Conservation (phyloP, 257 asterid species). For the Plantago major region DNA sequence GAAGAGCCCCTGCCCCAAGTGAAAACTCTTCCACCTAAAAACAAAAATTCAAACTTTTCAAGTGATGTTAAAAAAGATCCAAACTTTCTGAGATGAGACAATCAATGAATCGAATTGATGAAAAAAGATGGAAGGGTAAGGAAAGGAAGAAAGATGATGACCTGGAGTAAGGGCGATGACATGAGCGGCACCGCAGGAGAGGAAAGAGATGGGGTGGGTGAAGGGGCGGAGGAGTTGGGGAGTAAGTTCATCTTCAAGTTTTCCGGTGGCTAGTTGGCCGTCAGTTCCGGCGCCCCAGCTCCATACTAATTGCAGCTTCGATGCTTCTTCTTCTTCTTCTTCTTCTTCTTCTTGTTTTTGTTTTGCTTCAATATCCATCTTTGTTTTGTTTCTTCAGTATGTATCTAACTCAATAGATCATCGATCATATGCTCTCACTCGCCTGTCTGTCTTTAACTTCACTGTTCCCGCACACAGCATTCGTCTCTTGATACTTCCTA, state of each 20-base stretch:
- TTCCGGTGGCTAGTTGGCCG: constrained; percentile 73
- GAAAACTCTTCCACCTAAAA: constrained; percentile 71
- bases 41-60: background rate
- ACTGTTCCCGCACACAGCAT: too few relatives aligned
- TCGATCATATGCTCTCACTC: too few relatives aligned
- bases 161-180: constrained; percentile 69
- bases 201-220: constrained; percentile 49
- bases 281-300: constrained; percentile 98
- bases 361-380: too few relatives aligned
- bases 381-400: too few relatives aligned
- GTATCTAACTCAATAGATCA: too few relatives aligned
- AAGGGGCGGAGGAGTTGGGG: constrained; percentile 61
- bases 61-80: constrained; percentile 5
- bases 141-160: too few relatives aligned
- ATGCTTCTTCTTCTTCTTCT: constrained; percentile 31
- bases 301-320: constrained; percentile 33
- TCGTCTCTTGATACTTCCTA: too few relatives aligned
- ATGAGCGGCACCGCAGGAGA: constrained; percentile 97
- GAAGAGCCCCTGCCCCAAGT: constrained; percentile 94
- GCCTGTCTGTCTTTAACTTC: too few relatives aligned
- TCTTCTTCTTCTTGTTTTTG: background rate
- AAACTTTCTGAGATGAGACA: too few relatives aligned
- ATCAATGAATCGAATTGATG: too few relatives aligned
- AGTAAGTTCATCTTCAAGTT: constrained; percentile 51
- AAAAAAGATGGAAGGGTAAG: too few relatives aligned